Evolutionary conservation across 345 rosid species (phyloP).

Genomic region (Sisymbrium irio): DNA sequence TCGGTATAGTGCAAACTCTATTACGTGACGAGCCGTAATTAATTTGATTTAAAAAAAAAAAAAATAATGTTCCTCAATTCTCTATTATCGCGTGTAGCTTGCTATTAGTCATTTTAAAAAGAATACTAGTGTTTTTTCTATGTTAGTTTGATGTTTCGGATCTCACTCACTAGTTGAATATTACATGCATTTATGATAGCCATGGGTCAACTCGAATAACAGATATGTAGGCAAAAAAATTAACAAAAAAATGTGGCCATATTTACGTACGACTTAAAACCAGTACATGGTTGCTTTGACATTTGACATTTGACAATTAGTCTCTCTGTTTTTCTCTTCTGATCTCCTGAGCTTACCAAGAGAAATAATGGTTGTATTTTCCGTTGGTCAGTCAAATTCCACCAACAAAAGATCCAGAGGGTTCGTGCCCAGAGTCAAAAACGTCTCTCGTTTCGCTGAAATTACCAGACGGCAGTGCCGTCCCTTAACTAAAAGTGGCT

Average conservation of each 20-base stretch:
- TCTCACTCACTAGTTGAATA: neutral
- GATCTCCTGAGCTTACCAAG: neutral
- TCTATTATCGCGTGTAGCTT: too few relatives aligned
- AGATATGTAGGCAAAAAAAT: neutral
- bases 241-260: neutral
- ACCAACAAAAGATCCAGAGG: neutral
- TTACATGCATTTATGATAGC: neutral
- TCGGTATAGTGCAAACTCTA: too few relatives aligned
- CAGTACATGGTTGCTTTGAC: neutral
- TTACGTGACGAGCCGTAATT: too few relatives aligned
- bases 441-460: neutral
- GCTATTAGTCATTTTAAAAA: neutral
- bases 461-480: neutral
- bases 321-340: neutral
- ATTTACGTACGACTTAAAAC: neutral
- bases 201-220: neutral
- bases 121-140: neutral
- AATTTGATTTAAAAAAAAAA: too few relatives aligned
- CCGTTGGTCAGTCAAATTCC: neutral
- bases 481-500: too few relatives aligned
- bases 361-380: neutral
- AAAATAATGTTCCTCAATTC: too few relatives aligned
- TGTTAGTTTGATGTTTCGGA: neutral
- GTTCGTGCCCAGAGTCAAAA: neutral
- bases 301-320: neutral